These are phyloP conservation scores for Podospora conica DNA, from an alignment of 495 filamentous ascomycete species.

Conservation along the genomic window DNA sequence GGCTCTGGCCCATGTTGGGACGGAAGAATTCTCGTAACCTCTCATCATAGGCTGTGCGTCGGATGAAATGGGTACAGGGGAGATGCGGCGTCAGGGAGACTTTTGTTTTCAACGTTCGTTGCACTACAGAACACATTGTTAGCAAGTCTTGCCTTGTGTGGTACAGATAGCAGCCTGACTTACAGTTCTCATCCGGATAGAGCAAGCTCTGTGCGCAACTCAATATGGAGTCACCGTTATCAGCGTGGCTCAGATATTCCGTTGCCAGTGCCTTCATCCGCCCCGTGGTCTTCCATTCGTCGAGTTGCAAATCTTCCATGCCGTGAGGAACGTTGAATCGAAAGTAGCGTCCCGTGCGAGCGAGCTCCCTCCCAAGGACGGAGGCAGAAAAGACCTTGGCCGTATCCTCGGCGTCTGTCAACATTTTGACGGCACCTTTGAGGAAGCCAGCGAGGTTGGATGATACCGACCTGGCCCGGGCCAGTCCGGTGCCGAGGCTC, in stretches of 20 bases:
- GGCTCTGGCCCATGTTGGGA: no score
- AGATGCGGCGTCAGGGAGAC: no score
- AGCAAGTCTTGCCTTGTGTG: no score
- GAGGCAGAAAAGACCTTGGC: not conserved
- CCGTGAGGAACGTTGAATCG: not conserved
- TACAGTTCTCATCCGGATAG: not conserved
- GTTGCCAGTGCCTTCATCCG: not conserved
- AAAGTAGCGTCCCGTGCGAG: not conserved
- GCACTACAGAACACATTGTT: no score
- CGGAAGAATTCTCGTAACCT: no score
- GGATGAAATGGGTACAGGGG: no score
- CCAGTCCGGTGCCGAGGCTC: no score
- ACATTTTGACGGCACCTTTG: not conserved
- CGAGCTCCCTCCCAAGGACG: not conserved
- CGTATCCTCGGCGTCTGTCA: not conserved
- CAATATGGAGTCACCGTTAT: not conserved
- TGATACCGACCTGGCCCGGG: no score
- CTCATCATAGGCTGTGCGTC: no score
- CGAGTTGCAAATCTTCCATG: not conserved
- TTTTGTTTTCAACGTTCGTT: no score
- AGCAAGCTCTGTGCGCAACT: not conserved
- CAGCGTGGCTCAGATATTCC: not conserved
- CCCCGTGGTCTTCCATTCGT: not conserved
- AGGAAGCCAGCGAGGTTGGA: not conserved
- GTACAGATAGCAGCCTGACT: not conserved